Conservation (phyloP, 345 rosid species). For the Eucalyptus urophylla region DNA sequence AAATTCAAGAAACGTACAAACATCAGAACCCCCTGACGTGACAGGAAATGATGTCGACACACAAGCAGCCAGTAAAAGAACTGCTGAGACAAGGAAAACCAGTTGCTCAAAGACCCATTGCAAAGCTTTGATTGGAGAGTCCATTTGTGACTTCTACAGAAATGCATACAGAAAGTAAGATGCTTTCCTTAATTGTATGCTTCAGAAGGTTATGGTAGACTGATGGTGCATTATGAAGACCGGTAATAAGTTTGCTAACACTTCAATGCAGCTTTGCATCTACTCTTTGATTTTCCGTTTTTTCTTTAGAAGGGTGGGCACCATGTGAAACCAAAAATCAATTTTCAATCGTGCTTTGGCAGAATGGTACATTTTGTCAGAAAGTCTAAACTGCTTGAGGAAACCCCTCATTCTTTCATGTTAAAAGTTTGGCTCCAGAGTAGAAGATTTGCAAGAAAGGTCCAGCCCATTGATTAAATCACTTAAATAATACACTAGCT, state of each 20-base stretch:
- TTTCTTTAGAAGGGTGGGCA: not conserved
- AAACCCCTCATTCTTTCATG: not conserved
- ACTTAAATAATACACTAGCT: not conserved
- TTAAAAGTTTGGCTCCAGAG: not conserved
- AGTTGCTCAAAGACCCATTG: not conserved
- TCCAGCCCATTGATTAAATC: not conserved
- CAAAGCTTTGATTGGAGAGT: not conserved
- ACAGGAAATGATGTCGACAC: not conserved
- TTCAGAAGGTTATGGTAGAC: not conserved
- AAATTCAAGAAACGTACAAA: not conserved
- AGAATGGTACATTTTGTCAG: not conserved
- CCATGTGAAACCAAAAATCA: not conserved
- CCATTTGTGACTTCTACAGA: not conserved
- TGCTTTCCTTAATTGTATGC: not conserved
- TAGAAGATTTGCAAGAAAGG: not conserved
- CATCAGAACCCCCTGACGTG: not conserved
- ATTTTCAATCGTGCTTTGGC: not conserved
- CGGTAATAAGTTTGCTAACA: not conserved
- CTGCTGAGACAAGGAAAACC: not conserved
- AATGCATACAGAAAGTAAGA: not conserved
- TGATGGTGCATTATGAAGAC: not conserved
- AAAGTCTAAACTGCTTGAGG: not conserved
- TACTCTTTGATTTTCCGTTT: not conserved
- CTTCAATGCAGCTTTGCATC: not conserved
- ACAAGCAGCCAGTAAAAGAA: not conserved